phyloP scores from a whole-genome alignment of 441 rosid genomes.

The Pelargonium fulgidum region DNA sequence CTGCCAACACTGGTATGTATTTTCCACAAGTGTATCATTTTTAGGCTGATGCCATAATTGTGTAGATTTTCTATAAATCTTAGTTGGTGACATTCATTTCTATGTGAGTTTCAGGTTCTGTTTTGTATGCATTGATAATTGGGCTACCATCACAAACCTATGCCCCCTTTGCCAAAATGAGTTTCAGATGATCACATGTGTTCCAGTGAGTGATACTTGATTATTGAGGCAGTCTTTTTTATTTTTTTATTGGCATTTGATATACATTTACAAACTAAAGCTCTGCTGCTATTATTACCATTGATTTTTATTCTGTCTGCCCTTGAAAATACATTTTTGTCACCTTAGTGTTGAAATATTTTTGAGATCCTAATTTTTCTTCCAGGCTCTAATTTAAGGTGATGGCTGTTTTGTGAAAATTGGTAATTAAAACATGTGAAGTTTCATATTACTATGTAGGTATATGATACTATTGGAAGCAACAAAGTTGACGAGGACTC shows the following conservation, averaged over 20 bases:
- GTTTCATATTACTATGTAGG: constrained; percentile 47
- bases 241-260: neutral
- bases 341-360: constrained; percentile 17
- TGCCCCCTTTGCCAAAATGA: constrained; percentile 98
- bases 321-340: constrained; percentile 9
- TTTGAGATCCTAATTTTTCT: constrained; percentile 8
- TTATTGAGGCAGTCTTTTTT: constrained; percentile 13
- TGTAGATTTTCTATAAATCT: neutral
- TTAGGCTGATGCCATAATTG: neutral
- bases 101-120: constrained; percentile 66
- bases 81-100: constrained; percentile 21
- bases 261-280: neutral
- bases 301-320: neutral
- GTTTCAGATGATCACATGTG: constrained; percentile 92
- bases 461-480: constrained; percentile 78
- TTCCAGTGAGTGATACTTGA: constrained; percentile 61
- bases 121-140: constrained; percentile 93
- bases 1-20: constrained; percentile 81
- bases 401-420: constrained; percentile 6
- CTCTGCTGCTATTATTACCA: neutral
- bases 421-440: constrained; percentile 22
- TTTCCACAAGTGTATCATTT: constrained; percentile 7
- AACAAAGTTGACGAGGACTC: constrained; percentile 64
- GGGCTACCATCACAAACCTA: constrained; percentile 94
- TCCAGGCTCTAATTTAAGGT: constrained; percentile 22